phyloP scores from a whole-genome alignment of 2,329 filamentous ascomycete species.

The Pyrenochaeta sp. region DNA sequence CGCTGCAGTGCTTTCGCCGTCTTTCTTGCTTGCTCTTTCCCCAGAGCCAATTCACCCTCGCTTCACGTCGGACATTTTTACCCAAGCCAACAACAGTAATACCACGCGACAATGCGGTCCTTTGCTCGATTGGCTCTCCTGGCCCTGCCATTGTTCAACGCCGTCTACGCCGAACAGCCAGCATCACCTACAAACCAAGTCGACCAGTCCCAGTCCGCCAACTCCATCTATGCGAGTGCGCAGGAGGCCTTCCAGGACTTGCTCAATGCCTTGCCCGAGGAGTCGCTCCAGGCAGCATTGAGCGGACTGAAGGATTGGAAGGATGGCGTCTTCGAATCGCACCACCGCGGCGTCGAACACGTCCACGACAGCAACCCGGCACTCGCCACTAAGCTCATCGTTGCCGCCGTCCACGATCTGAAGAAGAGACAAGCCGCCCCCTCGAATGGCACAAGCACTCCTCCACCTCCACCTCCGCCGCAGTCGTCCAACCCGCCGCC shows the following conservation, averaged over 20 bases:
- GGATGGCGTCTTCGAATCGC: slow-evolving; percentile 72
- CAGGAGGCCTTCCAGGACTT: slow-evolving; percentile 61
- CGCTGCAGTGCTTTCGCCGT: too few relatives aligned
- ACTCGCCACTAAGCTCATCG: slow-evolving; percentile 68
- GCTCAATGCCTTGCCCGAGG: slow-evolving; percentile 63
- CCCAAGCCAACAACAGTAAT: background rate
- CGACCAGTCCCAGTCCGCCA: slow-evolving; percentile 14
- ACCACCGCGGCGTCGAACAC: slow-evolving; percentile 68
- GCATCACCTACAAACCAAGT: slow-evolving; percentile 26
- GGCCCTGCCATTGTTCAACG: slow-evolving; percentile 39
- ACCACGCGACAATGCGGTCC: slow-evolving; percentile 41
- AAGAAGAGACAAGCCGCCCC: slow-evolving; percentile 50
- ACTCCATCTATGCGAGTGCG: slow-evolving; percentile 40
- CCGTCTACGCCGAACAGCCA: slow-evolving; percentile 27
- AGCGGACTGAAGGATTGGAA: slow-evolving; percentile 70
- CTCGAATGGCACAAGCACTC: slow-evolving; percentile 35
- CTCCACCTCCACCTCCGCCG: slow-evolving; percentile 7
- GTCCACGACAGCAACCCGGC: slow-evolving; percentile 67
- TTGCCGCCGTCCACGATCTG: slow-evolving; percentile 65
- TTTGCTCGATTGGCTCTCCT: slow-evolving; percentile 38
- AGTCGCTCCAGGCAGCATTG: slow-evolving; percentile 70
- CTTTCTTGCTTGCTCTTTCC: slow-evolving; percentile 13
- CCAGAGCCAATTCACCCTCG: slow-evolving; percentile 7
- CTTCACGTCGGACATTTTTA: slow-evolving; percentile 2
- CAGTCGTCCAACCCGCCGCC: slow-evolving; percentile 11